A percentile compares a stretch with the other conserved stretches of the same genome.
Conservation (phyloP, 2,329 filamentous ascomycete species). For the Phialocephala subalpina region DNA sequence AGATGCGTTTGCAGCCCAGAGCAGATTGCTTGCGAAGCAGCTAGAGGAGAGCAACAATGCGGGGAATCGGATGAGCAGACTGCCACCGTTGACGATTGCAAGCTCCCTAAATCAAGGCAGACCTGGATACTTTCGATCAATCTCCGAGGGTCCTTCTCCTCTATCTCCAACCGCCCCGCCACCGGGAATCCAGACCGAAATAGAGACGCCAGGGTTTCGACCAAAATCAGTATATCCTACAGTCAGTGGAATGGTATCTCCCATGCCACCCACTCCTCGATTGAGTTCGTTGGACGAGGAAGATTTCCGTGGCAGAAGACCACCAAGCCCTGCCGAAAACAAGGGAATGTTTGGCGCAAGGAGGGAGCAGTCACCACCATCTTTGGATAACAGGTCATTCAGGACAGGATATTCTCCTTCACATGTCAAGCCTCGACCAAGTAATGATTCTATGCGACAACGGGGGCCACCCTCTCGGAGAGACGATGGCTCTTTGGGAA, state of each 20-base stretch:
- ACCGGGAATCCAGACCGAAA: constrained; percentile 60
- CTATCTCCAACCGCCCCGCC: constrained; percentile 47
- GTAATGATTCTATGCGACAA: constrained; percentile 40
- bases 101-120: constrained; percentile 82
- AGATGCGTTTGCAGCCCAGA: constrained; percentile 94
- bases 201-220: constrained; percentile 61
- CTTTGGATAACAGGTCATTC: constrained; percentile 45
- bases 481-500: constrained; percentile 35
- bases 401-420: constrained; percentile 31
- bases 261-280: constrained; percentile 16
- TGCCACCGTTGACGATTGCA: constrained; percentile 83
- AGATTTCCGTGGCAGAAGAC: constrained; percentile 36
- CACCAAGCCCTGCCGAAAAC: constrained; percentile 23
- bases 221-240: constrained; percentile 79
- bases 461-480: constrained; percentile 28
- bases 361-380: constrained; percentile 65
- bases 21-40: constrained; percentile 84
- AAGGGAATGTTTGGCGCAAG: constrained; percentile 57
- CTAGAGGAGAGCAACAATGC: constrained; percentile 79
- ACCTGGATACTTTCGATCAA: constrained; percentile 81
- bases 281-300: constrained; percentile 37
- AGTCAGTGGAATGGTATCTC: constrained; percentile 59
- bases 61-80: constrained; percentile 82
- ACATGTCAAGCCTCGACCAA: constrained; percentile 35
- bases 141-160: constrained; percentile 62